Percentiles rank a stretch among this genome's conserved stretches.
Evolutionary conservation across 768 basidiomycete genomes (phyloP).

Genomic region (Suillus plorans): DNA sequence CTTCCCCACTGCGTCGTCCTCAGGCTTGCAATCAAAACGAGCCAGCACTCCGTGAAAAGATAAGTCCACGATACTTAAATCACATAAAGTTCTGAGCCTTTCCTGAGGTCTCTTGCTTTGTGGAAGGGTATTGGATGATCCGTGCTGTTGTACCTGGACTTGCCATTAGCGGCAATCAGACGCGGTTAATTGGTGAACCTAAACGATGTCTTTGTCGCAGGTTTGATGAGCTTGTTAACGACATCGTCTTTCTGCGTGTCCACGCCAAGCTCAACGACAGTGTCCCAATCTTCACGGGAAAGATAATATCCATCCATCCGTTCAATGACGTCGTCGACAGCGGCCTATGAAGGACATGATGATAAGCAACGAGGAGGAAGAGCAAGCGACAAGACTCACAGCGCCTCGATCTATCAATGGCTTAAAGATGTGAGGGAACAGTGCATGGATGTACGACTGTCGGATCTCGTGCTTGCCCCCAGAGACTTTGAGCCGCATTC

Average conservation of each 20-base stretch:
- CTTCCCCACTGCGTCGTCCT: too few relatives aligned
- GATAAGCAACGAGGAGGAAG: conserved; percentile 6
- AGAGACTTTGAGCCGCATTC: conserved; percentile 93
- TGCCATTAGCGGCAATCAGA: neutral
- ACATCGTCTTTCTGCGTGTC: conserved; percentile 72
- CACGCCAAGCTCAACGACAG: conserved; percentile 89
- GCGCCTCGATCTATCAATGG: conserved; percentile 75
- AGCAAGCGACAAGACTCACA: conserved; percentile 47
- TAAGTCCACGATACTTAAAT: neutral
- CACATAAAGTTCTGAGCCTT: conserved; percentile 25
- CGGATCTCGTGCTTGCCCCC: conserved; percentile 89
- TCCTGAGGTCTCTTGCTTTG: conserved; percentile 80
- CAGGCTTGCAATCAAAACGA: too few relatives aligned
- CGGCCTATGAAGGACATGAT: conserved; percentile 51
- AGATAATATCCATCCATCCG: conserved; percentile 94
- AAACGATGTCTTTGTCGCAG: conserved; percentile 79
- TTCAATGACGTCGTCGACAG: conserved; percentile 78
- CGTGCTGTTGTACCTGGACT: conserved; percentile 76
- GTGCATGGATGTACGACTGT: conserved; percentile 84
- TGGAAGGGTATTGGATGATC: conserved; percentile 97
- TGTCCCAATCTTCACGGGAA: conserved; percentile 95
- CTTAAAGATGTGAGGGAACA: conserved; percentile 76
- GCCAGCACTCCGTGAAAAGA: too few relatives aligned
- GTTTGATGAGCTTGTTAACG: conserved; percentile 80
- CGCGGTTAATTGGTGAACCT: conserved; percentile 36